Conservation (phyloP, 1,139 yeast genomes). For the Arxiozyma heterogenica region DNA sequence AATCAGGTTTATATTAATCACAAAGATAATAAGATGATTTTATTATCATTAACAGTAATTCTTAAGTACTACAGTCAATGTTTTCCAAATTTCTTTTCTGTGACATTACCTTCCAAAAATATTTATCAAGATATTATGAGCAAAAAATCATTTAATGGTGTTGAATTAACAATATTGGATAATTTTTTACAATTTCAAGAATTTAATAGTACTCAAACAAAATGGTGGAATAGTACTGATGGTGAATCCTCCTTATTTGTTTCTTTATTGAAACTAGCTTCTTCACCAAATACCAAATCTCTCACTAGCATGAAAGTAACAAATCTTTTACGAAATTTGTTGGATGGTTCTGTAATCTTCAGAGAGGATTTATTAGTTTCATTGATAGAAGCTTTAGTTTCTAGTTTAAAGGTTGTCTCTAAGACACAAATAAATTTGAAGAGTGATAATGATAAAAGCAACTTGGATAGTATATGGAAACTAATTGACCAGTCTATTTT, state of each 20-base stretch:
- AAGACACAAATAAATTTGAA: not conserved
- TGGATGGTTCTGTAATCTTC: conserved; percentile 42
- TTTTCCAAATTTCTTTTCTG: conserved; percentile 29
- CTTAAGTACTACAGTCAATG: conserved; percentile 29
- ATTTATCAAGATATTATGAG: conserved; percentile 31
- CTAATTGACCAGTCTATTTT: conserved; percentile 67
- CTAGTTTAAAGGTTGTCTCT: conserved; percentile 30
- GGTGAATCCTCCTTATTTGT: conserved; percentile 48
- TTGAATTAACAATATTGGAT: conserved; percentile 49
- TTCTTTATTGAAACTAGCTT: conserved; percentile 44
- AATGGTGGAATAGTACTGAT: conserved; percentile 57
- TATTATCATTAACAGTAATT: conserved; percentile 31
- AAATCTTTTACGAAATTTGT: conserved; percentile 34
- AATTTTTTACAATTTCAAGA: conserved; percentile 35
- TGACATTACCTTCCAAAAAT: conserved; percentile 28
- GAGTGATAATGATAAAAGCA: conserved; percentile 1
- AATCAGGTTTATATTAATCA: conserved; percentile 32
- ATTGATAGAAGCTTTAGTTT: conserved; percentile 38
- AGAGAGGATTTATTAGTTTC: conserved; percentile 36
- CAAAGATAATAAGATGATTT: conserved; percentile 34
- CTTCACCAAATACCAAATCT: conserved; percentile 30
- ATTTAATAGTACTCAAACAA: conserved; percentile 34
- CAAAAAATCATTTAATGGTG: conserved; percentile 33
- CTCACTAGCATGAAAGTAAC: conserved; percentile 32
- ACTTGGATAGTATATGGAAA: conserved; percentile 38